These are phyloP conservation scores for Chlamydomonas schloesseri DNA, from an alignment of 139 green algal species.

Conservation along the genomic window DNA sequence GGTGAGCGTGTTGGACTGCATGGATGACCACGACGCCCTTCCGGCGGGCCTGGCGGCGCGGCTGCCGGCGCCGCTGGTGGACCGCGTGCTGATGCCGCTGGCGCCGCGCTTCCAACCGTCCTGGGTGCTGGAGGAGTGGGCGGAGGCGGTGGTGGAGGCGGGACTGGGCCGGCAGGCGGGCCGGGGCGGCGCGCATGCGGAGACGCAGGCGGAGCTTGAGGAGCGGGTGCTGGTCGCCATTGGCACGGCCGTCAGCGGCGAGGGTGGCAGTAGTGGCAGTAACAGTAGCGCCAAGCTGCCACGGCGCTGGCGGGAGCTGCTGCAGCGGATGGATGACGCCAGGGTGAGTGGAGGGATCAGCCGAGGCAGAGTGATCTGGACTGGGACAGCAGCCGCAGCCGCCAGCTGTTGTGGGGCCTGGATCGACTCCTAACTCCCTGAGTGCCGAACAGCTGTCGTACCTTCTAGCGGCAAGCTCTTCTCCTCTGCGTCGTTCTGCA, in stretches of 20 bases:
- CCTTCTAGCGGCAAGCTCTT: too few species aligned
- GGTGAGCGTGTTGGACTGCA: slow-evolving; percentile 36
- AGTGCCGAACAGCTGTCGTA: too few species aligned
- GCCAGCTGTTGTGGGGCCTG: too few species aligned
- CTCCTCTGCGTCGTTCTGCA: too few species aligned
- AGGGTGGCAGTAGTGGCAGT: too few species aligned
- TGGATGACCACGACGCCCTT: slow-evolving; percentile 32
- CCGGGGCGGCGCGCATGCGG: not conserved
- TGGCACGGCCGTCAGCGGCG: too few species aligned
- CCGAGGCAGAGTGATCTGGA: too few species aligned
- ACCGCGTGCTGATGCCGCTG: slow-evolving; percentile 25
- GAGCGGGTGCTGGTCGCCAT: too few species aligned
- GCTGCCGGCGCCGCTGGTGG: slow-evolving; percentile 15
- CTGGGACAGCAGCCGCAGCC: too few species aligned
- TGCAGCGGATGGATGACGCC: not conserved
- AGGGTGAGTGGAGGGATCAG: too few species aligned
- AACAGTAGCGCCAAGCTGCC: not conserved
- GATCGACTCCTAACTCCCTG: too few species aligned
- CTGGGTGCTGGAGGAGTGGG: slow-evolving; percentile 37
- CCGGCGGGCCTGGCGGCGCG: not conserved
- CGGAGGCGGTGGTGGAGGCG: slow-evolving; percentile 7
- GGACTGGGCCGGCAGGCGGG: not conserved
- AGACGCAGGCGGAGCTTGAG: not conserved
- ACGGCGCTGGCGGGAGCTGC: not conserved
- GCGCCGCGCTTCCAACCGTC: slow-evolving; percentile 5